These are phyloP conservation scores for Magnusiomyces paraingens DNA, from an alignment of 1,139 yeast genomes.

Conservation along the genomic window DNA sequence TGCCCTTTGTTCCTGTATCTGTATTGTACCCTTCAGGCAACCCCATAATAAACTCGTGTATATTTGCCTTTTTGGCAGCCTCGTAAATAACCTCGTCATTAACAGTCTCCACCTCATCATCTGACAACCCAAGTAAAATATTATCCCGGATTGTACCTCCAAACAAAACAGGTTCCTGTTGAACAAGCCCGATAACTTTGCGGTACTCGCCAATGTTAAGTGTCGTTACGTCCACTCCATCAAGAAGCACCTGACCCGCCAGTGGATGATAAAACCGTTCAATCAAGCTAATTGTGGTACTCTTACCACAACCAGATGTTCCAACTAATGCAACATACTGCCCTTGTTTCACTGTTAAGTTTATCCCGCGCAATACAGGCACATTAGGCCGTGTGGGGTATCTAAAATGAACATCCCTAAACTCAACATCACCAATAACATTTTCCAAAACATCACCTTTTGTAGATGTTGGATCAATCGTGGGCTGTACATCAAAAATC, in stretches of 20 bases:
- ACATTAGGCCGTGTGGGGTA: slow-evolving; percentile 82
- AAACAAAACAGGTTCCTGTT: slow-evolving; percentile 78
- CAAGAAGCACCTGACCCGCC: slow-evolving; percentile 58
- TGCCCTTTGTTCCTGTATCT: slow-evolving; percentile 72
- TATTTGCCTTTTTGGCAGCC: slow-evolving; percentile 77
- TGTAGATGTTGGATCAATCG: slow-evolving; percentile 46
- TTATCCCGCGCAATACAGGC: slow-evolving; percentile 60
- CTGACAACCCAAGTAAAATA: slow-evolving; percentile 63
- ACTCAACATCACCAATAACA: slow-evolving; percentile 51
- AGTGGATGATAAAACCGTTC: slow-evolving; percentile 74
- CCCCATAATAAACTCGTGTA: slow-evolving; percentile 65
- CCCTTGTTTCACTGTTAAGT: slow-evolving; percentile 64
- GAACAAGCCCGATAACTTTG: slow-evolving; percentile 69
- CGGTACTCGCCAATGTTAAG: slow-evolving; percentile 68
- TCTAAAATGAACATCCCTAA: slow-evolving; percentile 59
- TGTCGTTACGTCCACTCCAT: slow-evolving; percentile 63
- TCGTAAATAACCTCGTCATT: slow-evolving; percentile 55
- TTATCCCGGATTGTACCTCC: slow-evolving; percentile 84
- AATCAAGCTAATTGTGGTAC: slow-evolving; percentile 79
- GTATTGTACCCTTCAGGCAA: slow-evolving; percentile 84
- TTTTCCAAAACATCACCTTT: slow-evolving; percentile 43
- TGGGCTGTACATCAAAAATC: slow-evolving; percentile 58
- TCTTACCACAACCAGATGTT: slow-evolving; percentile 92
- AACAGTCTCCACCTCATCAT: slow-evolving; percentile 38
- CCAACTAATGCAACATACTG: slow-evolving; percentile 92